Percentiles rank a stretch among this genome's conserved stretches.
These are phyloP conservation scores for Ilyonectria sp. DNA, from an alignment of 2,329 filamentous ascomycete species.

Conservation along the genomic window DNA sequence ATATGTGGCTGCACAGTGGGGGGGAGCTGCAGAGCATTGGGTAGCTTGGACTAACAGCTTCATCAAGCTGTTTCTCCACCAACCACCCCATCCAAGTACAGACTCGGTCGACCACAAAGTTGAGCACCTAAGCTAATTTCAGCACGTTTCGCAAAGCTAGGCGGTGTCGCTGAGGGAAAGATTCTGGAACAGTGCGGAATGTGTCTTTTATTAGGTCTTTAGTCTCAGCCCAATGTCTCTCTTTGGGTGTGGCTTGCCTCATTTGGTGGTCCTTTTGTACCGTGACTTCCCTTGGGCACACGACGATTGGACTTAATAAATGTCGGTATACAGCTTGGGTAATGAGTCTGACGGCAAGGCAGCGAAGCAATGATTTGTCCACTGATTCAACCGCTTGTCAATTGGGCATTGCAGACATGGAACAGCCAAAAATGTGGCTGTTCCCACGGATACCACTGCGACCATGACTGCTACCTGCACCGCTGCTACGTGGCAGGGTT, in stretches of 20 bases:
- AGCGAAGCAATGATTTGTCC: not conserved
- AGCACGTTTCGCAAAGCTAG: not conserved
- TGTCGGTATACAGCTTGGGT: not conserved
- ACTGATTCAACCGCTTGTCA: not conserved
- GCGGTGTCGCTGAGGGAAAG: not conserved
- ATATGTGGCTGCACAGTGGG: not conserved
- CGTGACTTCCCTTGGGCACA: slow-evolving; percentile 10
- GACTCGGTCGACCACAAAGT: not conserved
- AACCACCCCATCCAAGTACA: not conserved
- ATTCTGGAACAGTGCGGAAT: slow-evolving; percentile 21
- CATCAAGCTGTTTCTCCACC: not conserved
- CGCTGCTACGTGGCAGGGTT: slow-evolving; percentile 1
- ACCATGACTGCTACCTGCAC: not conserved
- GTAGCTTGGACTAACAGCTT: not conserved
- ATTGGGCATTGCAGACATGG: not conserved
- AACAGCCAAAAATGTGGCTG: not conserved
- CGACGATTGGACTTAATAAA: not conserved
- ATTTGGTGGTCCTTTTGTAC: slow-evolving; percentile 15
- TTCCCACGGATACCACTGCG: not conserved
- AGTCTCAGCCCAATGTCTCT: slow-evolving; percentile 2
- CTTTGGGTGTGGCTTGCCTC: not conserved
- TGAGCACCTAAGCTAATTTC: not conserved
- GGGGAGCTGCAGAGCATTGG: not conserved
- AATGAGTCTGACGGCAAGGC: not conserved
- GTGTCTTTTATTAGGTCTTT: not conserved